Evolutionary conservation across 768 basidiomycete species (phyloP).

Genomic region (Naematelia aurantialba): DNA sequence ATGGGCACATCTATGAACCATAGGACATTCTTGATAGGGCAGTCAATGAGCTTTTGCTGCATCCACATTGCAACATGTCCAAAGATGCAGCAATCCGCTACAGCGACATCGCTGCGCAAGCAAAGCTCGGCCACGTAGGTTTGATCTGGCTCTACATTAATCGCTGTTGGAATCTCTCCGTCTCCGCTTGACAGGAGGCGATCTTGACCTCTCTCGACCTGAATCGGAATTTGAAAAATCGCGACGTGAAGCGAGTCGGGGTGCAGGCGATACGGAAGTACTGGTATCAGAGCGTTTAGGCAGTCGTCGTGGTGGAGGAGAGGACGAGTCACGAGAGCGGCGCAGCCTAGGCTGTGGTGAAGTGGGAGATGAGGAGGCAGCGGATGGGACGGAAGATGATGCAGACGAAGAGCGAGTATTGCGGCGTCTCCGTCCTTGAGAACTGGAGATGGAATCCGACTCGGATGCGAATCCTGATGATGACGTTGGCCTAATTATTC

Average conservation of each 20-base stretch:
- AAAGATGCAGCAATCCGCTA: no score
- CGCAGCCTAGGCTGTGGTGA: background rate
- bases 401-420: slow-evolving; percentile 11
- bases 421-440: slow-evolving; percentile 4
- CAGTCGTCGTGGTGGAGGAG: slow-evolving; percentile 4
- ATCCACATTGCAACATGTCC: no score
- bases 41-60: no score
- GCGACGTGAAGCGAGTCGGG: background rate
- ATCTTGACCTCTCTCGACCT: background rate
- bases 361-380: no score
- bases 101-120: no score
- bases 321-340: slow-evolving; percentile 16
- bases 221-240: slow-evolving; percentile 1
- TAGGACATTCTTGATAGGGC: no score
- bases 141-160: no score
- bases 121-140: no score
- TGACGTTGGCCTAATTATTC: slow-evolving; percentile 6
- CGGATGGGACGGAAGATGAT: slow-evolving; percentile 11
- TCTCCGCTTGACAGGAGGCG: background rate
- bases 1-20: no score
- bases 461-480: slow-evolving; percentile 18
- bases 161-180: background rate
- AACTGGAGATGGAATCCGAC: slow-evolving; percentile 20
- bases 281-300: background rate
- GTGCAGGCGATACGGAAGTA: background rate